Conservation (phyloP, 106 monocot species). For the Acorus gramineus region DNA sequence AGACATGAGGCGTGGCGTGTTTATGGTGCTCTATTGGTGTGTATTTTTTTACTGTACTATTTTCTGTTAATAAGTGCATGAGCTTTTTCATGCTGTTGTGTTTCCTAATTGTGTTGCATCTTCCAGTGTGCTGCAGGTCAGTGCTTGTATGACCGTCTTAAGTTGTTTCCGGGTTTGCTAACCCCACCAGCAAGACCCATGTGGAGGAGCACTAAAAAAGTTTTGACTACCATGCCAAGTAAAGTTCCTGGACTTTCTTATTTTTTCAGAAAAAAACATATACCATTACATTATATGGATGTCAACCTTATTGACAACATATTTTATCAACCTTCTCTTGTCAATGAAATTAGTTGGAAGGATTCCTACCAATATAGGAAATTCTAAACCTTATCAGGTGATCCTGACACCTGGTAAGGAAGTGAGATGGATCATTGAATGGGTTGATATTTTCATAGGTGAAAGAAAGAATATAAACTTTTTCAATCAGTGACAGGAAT, state of each 20-base stretch:
- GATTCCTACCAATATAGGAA: no score
- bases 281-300: no score
- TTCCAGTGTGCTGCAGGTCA: conserved; percentile 84
- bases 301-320: no score
- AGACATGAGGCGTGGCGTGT: conserved; percentile 98
- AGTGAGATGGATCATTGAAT: no score
- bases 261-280: neutral
- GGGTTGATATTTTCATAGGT: no score
- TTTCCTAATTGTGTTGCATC: conserved; percentile 11
- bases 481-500: no score
- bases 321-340: no score
- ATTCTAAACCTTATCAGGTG: no score
- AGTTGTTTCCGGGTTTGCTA: conserved; percentile 56
- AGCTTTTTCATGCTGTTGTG: neutral
- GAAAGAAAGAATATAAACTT: no score
- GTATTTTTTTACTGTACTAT: conserved; percentile 5
- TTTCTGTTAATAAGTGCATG: neutral
- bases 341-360: no score
- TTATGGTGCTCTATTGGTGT: conserved; percentile 86
- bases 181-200: conserved; percentile 25
- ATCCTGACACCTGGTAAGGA: no score
- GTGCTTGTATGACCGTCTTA: conserved; percentile 75
- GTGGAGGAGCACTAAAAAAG: conserved; percentile 39
- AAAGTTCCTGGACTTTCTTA: conserved; percentile 10
- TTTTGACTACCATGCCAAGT: conserved; percentile 53